Evolutionary conservation across 1,284 basidiomycete genomes (phyloP).

Genomic region (Melampsora abietis-canadensis): DNA sequence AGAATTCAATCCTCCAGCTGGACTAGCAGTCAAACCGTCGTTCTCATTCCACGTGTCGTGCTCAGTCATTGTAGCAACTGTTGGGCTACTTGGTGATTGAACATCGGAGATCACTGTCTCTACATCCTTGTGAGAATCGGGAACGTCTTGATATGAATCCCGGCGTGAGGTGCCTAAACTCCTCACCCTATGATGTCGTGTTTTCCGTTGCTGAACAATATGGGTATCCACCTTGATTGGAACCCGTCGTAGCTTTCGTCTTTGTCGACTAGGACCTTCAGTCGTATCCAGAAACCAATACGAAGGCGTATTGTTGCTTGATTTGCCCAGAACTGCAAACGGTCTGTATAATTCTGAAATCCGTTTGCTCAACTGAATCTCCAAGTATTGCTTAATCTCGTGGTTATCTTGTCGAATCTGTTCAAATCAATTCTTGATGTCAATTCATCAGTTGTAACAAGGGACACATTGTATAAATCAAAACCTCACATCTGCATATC

Average conservation of each 20-base stretch:
- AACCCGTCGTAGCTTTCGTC: constrained; percentile 49
- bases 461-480: neutral
- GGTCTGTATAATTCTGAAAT: constrained; percentile 53
- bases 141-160: constrained; percentile 43
- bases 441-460: neutral
- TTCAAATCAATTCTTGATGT: constrained; percentile 48
- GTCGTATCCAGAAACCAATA: constrained; percentile 49
- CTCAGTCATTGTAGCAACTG: constrained; percentile 46
- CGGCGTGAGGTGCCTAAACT: constrained; percentile 41
- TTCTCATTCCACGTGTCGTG: constrained; percentile 59
- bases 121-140: constrained; percentile 4
- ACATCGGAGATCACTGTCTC: constrained; percentile 4
- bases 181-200: constrained; percentile 36
- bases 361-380: constrained; percentile 68
- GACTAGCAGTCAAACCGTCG: constrained; percentile 47
- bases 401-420: constrained; percentile 56
- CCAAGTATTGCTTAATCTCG: constrained; percentile 69
- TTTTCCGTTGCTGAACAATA: constrained; percentile 17
- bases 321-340: constrained; percentile 50
- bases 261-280: constrained; percentile 51
- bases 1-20: constrained; percentile 44
- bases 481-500: constrained; percentile 34
- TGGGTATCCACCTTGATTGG: constrained; percentile 36
- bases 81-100: constrained; percentile 30
- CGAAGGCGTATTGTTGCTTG: constrained; percentile 10